Base-by-base conservation (phyloP, 2,329 filamentous ascomycete genomes). In the Coniella lustricola region DNA sequence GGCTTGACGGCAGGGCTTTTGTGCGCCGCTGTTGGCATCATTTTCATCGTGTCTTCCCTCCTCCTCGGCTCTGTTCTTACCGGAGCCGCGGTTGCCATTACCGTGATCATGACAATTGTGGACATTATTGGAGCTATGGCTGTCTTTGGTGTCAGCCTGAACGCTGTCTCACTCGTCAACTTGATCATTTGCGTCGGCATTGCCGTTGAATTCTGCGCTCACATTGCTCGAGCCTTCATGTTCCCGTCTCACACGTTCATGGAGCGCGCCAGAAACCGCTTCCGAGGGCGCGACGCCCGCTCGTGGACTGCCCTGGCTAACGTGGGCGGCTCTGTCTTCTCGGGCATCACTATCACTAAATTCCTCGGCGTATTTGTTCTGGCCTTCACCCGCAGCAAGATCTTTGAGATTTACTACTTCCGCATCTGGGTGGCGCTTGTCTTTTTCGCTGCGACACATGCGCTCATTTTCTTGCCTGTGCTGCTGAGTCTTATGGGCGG, bases 401-500 rank as follows among this genome's bases (percentile, higher is more conserved):
- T 98, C 62, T 98, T 98, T 60, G 94, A 98, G 71, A 89, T 98
- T 50, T 98, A 98, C 70, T 98, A 98, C 68, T 98, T 98, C 76
- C 80, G 93, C 37, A 87, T 98, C 37, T 98, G 93, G 93, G 72
- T 96, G 16, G 85, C 90, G 7, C 77, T 98, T 47, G 90, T 98
- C 10, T 65, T 94, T 9, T 91, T 95, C 65, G 94, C 90, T 3
- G 88, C 88, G 7, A 76, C 84, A 9, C 93, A 98, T 65, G 89
- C 93, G 1, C 73, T 98, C 41, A 78, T 98, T 7, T 95, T 97
- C 65, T 71, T 98, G 58, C 93, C 93, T 0, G 93, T 97, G 1
- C 85, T 87, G 2, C 73, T 98, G 56, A 94, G 87, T 61, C 73
- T 96, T 43, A 76, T 87, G 44, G 93, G 93, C 16, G 93, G 93